Evolutionary conservation across 352 stramenopile genomes (phyloP), one percentile per base, ranked within the genome.

Genomic region (Globisporangium abappressorium): DNA sequence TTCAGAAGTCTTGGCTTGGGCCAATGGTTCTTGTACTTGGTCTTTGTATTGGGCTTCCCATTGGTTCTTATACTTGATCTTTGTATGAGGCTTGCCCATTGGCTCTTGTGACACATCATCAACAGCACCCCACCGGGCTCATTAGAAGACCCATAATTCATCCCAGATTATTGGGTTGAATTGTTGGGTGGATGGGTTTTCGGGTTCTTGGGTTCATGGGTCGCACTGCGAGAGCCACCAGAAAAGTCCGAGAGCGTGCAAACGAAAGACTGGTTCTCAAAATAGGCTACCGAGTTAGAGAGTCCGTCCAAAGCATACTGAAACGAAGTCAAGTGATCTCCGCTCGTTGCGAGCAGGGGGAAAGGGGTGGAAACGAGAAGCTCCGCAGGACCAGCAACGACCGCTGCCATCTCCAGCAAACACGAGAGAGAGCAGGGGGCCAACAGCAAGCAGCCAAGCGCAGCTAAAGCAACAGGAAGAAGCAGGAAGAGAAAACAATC

Each of bases 211-310:
- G 41, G 15, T 49, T 0, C 9, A 9, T 51, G 43, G 43, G 28
- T 60, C n/a, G 55, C 30, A 24, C 55, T 7, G 55, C 22, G 64
- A 64, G 57, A 78, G 72, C 76, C 78, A 84, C 79, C 63, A 76
- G 76, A 84, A 83, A 80, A 80, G 11, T 76, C 71, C 53, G 33
- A 26, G 41, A 54, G 54, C 28, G 26, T 51, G 43, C 43, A 20
- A 51, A 59, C 46, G 51, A 38, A 66, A 20, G 12, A 15, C 5
- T 46, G 5, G 20, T 46, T 15, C 12, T 46, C 12, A 7, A 46
- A 46, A 4, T 46, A 12, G 38, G 38, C 38, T 20, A 20, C 38
- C 38, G 38, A 5, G 5, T 15, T 46, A 46, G 14, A 46, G 14
- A 46, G 0, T 7, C 3, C 12, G 12, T 4, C 4, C 15, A 46